phyloP scores from a whole-genome alignment of 2,329 filamentous ascomycete genomes.

The Fusarium penzigii region DNA sequence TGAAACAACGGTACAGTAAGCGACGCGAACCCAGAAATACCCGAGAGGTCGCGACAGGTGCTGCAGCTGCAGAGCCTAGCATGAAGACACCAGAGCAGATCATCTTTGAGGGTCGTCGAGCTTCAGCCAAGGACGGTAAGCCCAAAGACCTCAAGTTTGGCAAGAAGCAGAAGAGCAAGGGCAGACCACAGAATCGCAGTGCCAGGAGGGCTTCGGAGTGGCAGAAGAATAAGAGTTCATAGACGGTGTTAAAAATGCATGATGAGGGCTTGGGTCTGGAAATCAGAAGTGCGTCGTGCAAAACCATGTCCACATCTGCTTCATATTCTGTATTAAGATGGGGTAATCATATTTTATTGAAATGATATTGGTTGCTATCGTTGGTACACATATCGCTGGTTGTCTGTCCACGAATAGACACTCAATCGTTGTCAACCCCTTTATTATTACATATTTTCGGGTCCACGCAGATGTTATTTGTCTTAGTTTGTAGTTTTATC shows the following conservation, averaged over 20 bases:
- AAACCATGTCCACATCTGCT: background rate
- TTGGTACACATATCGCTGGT: no score
- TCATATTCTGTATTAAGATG: no score
- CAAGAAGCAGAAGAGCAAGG: constrained; percentile 55
- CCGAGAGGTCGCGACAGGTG: constrained; percentile 18
- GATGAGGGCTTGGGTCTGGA: background rate
- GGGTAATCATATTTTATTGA: no score
- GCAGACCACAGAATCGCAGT: constrained; percentile 41
- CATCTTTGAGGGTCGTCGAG: constrained; percentile 80
- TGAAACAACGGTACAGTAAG: constrained; percentile 42
- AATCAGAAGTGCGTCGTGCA: constrained; percentile 5
- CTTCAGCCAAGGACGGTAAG: constrained; percentile 65
- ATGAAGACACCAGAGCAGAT: constrained; percentile 67
- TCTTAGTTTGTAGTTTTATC: no score
- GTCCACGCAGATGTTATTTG: no score
- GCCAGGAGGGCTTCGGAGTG: constrained; percentile 45
- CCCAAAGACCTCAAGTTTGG: constrained; percentile 63
- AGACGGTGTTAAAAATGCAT: constrained; percentile 3
- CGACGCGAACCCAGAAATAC: constrained; percentile 17
- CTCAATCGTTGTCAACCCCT: no score
- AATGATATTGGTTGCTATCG: no score
- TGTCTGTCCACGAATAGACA: no score
- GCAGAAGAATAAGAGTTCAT: constrained; percentile 41
- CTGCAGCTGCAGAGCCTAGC: background rate
- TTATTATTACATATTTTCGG: no score